Evolutionary conservation across 2,329 filamentous ascomycete genomes (phyloP).

Genomic region (Beauveria brongniartii): DNA sequence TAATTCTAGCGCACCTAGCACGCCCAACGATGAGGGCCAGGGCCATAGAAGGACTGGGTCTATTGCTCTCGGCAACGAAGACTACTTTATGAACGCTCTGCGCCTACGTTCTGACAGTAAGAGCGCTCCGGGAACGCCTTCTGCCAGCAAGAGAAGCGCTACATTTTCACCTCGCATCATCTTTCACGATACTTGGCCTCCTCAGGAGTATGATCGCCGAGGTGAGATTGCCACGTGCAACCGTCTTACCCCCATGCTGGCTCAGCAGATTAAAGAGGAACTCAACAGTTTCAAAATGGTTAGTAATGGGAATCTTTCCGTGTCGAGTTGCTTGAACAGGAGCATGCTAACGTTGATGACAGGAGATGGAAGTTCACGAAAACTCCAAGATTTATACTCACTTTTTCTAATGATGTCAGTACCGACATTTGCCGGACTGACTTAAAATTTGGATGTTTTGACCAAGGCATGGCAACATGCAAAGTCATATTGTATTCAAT

Average conservation of each 20-base stretch:
- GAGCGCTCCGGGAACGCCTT: constrained; percentile 73
- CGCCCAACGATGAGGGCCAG: constrained; percentile 69
- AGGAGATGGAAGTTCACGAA: constrained; percentile 99
- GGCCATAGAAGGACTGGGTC: constrained; percentile 60
- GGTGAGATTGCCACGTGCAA: constrained; percentile 98
- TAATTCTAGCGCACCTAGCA: constrained; percentile 78
- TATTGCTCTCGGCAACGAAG: constrained; percentile 69
- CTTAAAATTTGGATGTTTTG: constrained; percentile 8
- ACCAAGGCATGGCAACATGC: constrained; percentile 8
- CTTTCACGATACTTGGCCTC: constrained; percentile 95
- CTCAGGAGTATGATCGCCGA: constrained; percentile 88
- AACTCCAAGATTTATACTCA: constrained; percentile 98
- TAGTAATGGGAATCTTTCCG: neutral
- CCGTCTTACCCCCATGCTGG: constrained; percentile 88
- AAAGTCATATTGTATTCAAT: constrained; percentile 33
- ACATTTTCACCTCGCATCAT: constrained; percentile 89
- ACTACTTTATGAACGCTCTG: constrained; percentile 79
- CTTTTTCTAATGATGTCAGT: constrained; percentile 73
- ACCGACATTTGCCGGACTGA: neutral
- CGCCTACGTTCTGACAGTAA: constrained; percentile 68
- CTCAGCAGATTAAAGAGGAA: constrained; percentile 99
- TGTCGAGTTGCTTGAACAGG: neutral
- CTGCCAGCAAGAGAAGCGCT: constrained; percentile 55
- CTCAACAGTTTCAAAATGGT: constrained; percentile 98
- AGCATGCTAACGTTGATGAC: constrained; percentile 29